Percentiles rank a stretch among this genome's conserved stretches.
phyloP scores from a whole-genome alignment of 192 early-diverging fungal genomes.

The Linnemannia zychae region DNA sequence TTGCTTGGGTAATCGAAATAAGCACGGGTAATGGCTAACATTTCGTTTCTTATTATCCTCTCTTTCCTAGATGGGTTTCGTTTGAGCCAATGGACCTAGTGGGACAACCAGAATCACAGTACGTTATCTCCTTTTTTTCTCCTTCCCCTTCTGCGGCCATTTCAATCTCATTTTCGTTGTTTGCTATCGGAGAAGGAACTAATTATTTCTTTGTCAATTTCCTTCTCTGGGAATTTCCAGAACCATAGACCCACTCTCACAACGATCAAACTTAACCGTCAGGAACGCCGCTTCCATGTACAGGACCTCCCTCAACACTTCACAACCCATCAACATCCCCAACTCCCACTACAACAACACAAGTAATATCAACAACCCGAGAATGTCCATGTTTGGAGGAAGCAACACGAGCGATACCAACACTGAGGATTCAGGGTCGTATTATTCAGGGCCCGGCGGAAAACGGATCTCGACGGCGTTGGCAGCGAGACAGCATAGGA shows the following conservation, averaged over 20 bases:
- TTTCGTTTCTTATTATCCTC: neutral
- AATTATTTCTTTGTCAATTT: neutral
- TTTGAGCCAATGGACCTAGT: constrained; percentile 36
- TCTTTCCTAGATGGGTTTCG: constrained; percentile 38
- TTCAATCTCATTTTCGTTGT: neutral
- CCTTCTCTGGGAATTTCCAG: constrained; percentile 5
- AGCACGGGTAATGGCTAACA: no score
- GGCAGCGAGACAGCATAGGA: constrained; percentile 41
- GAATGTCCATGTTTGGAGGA: constrained; percentile 28
- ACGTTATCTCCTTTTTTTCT: constrained; percentile 1
- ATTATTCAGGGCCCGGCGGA: constrained; percentile 17
- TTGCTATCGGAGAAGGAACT: neutral
- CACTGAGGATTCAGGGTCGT: constrained; percentile 35
- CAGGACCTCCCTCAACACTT: constrained; percentile 3
- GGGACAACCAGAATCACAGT: constrained; percentile 40
- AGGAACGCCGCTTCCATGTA: constrained; percentile 42
- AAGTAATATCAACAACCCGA: neutral
- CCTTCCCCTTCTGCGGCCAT: no score
- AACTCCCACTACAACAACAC: neutral
- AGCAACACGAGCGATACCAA: constrained; percentile 37
- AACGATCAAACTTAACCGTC: constrained; percentile 37
- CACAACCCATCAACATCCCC: constrained; percentile 6
- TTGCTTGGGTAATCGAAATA: neutral
- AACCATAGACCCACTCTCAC: constrained; percentile 16
- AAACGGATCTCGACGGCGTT: constrained; percentile 31